These are phyloP conservation scores for Lachnellula subtilissima DNA, from an alignment of 2,329 filamentous ascomycete species.

Conservation along the genomic window DNA sequence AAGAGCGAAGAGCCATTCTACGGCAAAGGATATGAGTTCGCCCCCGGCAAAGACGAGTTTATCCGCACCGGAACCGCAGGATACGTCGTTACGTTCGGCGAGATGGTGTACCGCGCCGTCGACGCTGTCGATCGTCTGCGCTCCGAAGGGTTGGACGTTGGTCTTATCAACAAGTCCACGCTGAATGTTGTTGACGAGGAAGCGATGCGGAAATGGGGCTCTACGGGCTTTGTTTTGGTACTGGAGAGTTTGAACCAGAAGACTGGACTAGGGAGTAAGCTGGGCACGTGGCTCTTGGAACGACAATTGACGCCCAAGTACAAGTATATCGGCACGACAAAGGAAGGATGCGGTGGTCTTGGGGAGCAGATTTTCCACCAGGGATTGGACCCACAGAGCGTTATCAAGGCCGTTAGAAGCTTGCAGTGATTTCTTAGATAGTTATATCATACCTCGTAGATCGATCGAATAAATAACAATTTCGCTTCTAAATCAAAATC, in stretches of 20 bases:
- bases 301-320: conserved; percentile 35
- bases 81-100: conserved; percentile 36
- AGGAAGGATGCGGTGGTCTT: conserved; percentile 36
- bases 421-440: conserved; percentile 5
- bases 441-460: no score
- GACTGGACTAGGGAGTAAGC: conserved; percentile 35
- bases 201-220: conserved; percentile 34
- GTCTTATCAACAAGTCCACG: conserved; percentile 37
- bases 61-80: conserved; percentile 35
- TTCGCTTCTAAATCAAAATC: no score
- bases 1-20: conserved; percentile 33
- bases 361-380: conserved; percentile 36
- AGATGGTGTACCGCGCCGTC: conserved; percentile 38
- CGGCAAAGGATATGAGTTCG: conserved; percentile 34
- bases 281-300: conserved; percentile 35
- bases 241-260: conserved; percentile 37
- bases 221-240: conserved; percentile 34
- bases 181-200: conserved; percentile 37
- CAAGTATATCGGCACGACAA: conserved; percentile 34
- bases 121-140: conserved; percentile 36
- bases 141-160: conserved; percentile 34
- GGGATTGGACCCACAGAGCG: conserved; percentile 34
- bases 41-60: conserved; percentile 35
- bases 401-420: conserved; percentile 29
- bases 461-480: no score